Percentiles rank a stretch among this genome's conserved stretches.
Conservation (phyloP, 2,329 filamentous ascomycete species). For the Ophiocordyceps sinensis region DNA sequence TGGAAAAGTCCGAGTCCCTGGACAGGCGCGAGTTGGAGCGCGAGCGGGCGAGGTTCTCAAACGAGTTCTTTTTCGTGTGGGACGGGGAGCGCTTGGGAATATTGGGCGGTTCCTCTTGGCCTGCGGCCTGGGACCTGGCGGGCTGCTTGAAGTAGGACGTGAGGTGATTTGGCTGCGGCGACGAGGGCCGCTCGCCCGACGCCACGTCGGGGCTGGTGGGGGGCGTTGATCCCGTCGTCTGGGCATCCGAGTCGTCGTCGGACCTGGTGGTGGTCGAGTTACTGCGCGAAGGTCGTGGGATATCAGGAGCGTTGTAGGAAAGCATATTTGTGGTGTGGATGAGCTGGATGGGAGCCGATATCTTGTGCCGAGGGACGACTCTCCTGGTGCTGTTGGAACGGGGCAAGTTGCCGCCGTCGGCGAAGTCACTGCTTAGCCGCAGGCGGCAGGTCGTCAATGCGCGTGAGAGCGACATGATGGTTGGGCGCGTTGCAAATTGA, state of each 20-base stretch:
- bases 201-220: slow-evolving; percentile 57
- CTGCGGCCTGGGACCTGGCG: slow-evolving; percentile 22
- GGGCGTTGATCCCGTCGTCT: slow-evolving; percentile 42
- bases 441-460: slow-evolving; percentile 57
- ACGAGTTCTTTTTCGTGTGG: slow-evolving; percentile 73
- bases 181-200: slow-evolving; percentile 36
- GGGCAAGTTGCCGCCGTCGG: slow-evolving; percentile 24
- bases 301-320: slow-evolving; percentile 84
- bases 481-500: slow-evolving; percentile 1
- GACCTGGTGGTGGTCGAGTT: slow-evolving; percentile 41
- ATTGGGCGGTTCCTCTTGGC: slow-evolving; percentile 25
- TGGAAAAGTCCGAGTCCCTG: slow-evolving; percentile 34
- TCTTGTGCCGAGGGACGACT: slow-evolving; percentile 48
- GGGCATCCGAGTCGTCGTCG: slow-evolving; percentile 59
- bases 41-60: slow-evolving; percentile 56
- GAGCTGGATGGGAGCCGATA: slow-evolving; percentile 76
- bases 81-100: slow-evolving; percentile 70
- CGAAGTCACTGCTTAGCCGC: slow-evolving; percentile 34
- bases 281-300: slow-evolving; percentile 39
- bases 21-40: slow-evolving; percentile 48
- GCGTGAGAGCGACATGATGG: slow-evolving; percentile 44
- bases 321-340: slow-evolving; percentile 94
- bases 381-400: slow-evolving; percentile 38
- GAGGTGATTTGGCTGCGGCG: slow-evolving; percentile 50
- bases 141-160: slow-evolving; percentile 51